Base-by-base conservation (phyloP, 345 rosid genomes). In the Aurinia saxatilis region DNA sequence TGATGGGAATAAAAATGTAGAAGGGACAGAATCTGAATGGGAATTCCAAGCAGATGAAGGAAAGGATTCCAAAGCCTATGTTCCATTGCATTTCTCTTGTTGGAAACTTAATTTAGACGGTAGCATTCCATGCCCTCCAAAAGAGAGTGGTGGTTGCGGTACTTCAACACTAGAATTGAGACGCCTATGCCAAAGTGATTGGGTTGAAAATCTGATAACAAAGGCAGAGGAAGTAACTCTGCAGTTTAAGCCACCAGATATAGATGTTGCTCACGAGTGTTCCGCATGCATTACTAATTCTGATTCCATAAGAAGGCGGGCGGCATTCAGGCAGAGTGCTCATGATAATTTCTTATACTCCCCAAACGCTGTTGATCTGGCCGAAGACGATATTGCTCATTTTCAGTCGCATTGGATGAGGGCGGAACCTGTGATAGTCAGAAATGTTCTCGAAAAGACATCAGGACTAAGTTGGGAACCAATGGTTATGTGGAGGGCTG, bases 381-480 rank as follows among this genome's bases (percentile, higher is more conserved):
- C 68, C 21, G 73, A 62, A 47, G 76, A 70, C 8, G 80, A 81
- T 66, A 62, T 82, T 57, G 38, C 78, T 64, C 96, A 91, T 80
- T 88, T 91, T 73, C 91, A 75, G 68, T 59, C 29, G 44, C 95
- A 91, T 15, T 91, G 91, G 98, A 67, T 51, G 65, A 86, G 60
- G 42, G 96, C 85, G 8, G 86, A 88, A 74, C 98, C 91, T 56
- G 80, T 85, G 30, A 60, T 88, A 29, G 86, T 84, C 27, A 74
- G 78, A 52, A 65, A 82, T 73, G 86, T 78, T 31, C 80, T 84
- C 9, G 81, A 82, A 57, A 75, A 65, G 70, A 66, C 81, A 6
- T 74, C 85, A 49, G 88, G 96, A 44, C 61, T 91, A 53, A 91
- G 95, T 62, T 91, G 90, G 98, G 92, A 84, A 41, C 98, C 96